phyloP scores from a whole-genome alignment of 108 stramenopile species.

The Phaeodactylum tricornutum region DNA sequence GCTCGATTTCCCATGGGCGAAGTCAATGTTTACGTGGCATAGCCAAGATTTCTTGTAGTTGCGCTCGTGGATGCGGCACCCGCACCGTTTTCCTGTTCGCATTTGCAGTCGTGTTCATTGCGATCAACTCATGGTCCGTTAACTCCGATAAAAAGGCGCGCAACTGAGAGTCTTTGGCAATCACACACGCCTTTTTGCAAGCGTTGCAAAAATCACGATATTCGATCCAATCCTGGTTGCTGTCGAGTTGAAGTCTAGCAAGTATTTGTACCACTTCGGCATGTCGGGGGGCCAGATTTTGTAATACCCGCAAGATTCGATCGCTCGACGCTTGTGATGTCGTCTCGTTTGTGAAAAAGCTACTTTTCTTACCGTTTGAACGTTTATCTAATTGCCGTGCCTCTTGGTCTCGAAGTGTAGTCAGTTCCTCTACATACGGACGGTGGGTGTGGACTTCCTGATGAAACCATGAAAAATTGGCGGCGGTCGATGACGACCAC shows the following conservation, averaged over 20 bases:
- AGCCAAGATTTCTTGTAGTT: no score
- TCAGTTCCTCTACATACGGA: conserved; percentile 57
- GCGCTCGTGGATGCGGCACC: no score
- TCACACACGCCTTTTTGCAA: conserved; percentile 35
- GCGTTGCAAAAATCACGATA: conserved; percentile 29
- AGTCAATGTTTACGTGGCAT: no score
- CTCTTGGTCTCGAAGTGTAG: conserved; percentile 1
- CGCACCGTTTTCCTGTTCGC: no score
- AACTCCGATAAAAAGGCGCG: conserved; percentile 41
- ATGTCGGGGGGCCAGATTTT: conserved; percentile 39
- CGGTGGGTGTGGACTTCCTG: conserved; percentile 46
- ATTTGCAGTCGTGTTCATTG: no score
- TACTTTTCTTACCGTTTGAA: conserved; percentile 6
- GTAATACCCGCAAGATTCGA: conserved; percentile 28
- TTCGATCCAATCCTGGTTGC: conserved; percentile 14
- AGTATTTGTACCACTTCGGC: conserved; percentile 53
- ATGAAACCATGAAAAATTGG: conserved; percentile 42
- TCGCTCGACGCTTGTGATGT: conserved; percentile 10
- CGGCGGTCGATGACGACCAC: conserved; percentile 28
- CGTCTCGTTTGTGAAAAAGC: neutral
- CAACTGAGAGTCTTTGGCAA: conserved; percentile 29
- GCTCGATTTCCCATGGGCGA: no score
- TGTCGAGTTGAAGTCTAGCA: conserved; percentile 37
- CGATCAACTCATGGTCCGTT: conserved; percentile 45
- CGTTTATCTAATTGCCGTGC: neutral